A percentile compares a stretch with the other conserved stretches of the same genome.
Conservation (phyloP, 345 rosid species). For the Eucalyptus sp. region DNA sequence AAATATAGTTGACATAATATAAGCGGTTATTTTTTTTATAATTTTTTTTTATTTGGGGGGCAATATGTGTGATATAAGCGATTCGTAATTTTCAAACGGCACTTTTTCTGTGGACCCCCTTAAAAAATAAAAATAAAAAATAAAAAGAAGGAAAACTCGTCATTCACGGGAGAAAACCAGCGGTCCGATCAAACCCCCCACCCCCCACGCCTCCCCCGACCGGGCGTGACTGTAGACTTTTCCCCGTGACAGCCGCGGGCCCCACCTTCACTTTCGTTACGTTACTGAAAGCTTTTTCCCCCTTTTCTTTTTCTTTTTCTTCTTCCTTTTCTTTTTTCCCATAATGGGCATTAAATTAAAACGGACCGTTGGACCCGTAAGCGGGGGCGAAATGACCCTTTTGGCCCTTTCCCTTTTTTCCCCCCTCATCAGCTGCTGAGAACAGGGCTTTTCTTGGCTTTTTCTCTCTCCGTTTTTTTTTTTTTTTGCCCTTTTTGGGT, state of each 20-base stretch:
- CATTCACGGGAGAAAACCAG: not conserved
- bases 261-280: not conserved
- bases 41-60: not conserved
- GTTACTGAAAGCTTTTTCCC: not conserved
- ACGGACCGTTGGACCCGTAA: conserved; percentile 1
- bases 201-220: not conserved
- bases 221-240: not conserved
- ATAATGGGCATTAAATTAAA: not conserved
- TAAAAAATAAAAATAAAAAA: too few relatives aligned
- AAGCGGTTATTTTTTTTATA: not conserved
- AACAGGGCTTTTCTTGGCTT: not conserved
- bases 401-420: fast-evolving
- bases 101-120: not conserved
- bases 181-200: not conserved
- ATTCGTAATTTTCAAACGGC: not conserved
- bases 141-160: not conserved
- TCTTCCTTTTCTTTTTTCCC: not conserved
- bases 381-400: not conserved
- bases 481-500: not conserved
- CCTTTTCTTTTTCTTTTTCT: too few relatives aligned
- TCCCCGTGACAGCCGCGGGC: not conserved
- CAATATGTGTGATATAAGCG: not conserved
- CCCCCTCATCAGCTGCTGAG: not conserved
- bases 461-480: not conserved
- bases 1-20: not conserved